phyloP scores from a whole-genome alignment of 208 protist genomes.

The Leishmania mexicana region DNA sequence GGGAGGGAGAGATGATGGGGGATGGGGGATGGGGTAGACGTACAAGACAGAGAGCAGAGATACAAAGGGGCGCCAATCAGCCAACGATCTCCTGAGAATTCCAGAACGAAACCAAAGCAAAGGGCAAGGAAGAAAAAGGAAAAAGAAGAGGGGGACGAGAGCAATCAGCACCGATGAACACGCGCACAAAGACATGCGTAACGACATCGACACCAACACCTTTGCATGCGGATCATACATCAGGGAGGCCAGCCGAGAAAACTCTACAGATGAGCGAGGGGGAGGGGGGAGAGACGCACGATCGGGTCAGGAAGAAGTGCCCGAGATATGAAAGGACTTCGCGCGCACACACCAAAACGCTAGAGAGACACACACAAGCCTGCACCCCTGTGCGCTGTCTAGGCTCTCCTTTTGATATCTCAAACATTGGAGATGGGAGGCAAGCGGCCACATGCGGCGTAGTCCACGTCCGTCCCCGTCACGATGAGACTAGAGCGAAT shows the following conservation, averaged over 20 bases:
- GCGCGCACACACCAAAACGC: not conserved
- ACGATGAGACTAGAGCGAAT: constrained; percentile 14
- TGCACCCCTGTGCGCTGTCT: not conserved
- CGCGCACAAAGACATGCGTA: not conserved
- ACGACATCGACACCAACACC: not conserved
- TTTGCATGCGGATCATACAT: not conserved
- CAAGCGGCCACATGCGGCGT: constrained; percentile 6
- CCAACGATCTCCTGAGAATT: not conserved
- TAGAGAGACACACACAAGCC: not conserved
- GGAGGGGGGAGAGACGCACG: not conserved
- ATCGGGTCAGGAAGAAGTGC: not conserved
- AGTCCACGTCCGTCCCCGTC: constrained; percentile 6
- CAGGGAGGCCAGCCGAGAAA: not conserved
- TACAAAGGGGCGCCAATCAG: not conserved
- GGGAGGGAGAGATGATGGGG: not conserved
- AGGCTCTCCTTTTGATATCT: not conserved
- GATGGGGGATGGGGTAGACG: not conserved
- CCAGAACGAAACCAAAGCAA: constrained; percentile 1
- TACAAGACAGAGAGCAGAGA: not conserved
- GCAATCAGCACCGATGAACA: not conserved
- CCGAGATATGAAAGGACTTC: not conserved
- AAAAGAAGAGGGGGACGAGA: not conserved
- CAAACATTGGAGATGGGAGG: constrained; percentile 20
- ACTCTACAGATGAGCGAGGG: not conserved
- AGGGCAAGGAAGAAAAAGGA: not conserved